These are phyloP conservation scores for Emergomyces pasteurianus DNA, from an alignment of 2,329 filamentous ascomycete genomes.

Conservation along the genomic window DNA sequence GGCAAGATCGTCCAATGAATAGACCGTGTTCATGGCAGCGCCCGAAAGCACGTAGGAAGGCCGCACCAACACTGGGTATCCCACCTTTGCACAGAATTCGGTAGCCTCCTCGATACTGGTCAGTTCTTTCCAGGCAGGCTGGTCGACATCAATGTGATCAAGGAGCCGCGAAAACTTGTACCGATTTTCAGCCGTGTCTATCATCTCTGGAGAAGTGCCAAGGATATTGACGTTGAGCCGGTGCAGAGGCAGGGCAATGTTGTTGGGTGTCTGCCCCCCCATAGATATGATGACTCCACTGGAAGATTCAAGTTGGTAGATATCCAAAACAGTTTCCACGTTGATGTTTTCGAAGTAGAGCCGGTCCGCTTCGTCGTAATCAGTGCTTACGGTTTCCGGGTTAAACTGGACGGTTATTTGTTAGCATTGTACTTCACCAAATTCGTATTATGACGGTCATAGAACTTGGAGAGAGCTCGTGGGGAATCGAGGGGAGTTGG, in stretches of 20 bases:
- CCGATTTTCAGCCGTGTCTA: slow-evolving; percentile 90
- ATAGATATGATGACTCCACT: slow-evolving; percentile 85
- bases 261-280: slow-evolving; percentile 96
- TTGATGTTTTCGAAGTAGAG: slow-evolving; percentile 96
- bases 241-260: slow-evolving; percentile 83
- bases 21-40: slow-evolving; percentile 98
- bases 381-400: slow-evolving; percentile 77
- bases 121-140: slow-evolving; percentile 95
- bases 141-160: slow-evolving; percentile 86
- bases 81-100: slow-evolving; percentile 74
- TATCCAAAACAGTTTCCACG: slow-evolving; percentile 79
- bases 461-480: neutral
- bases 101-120: slow-evolving; percentile 88
- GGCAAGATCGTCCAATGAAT: slow-evolving; percentile 85
- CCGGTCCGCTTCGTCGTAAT: slow-evolving; percentile 88
- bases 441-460: neutral
- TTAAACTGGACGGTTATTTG: slow-evolving; percentile 44
- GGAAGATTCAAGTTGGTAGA: slow-evolving; percentile 77
- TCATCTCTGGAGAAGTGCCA: slow-evolving; percentile 97
- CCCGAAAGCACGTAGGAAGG: slow-evolving; percentile 95
- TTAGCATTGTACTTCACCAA: slow-evolving; percentile 1
- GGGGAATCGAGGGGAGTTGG: neutral
- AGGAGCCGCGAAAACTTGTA: slow-evolving; percentile 99
- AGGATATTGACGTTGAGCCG: slow-evolving; percentile 84
- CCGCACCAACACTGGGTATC: slow-evolving; percentile 86